Conservation (phyloP, 2,329 filamentous ascomycete species). For the Aureobasidium sp. region DNA sequence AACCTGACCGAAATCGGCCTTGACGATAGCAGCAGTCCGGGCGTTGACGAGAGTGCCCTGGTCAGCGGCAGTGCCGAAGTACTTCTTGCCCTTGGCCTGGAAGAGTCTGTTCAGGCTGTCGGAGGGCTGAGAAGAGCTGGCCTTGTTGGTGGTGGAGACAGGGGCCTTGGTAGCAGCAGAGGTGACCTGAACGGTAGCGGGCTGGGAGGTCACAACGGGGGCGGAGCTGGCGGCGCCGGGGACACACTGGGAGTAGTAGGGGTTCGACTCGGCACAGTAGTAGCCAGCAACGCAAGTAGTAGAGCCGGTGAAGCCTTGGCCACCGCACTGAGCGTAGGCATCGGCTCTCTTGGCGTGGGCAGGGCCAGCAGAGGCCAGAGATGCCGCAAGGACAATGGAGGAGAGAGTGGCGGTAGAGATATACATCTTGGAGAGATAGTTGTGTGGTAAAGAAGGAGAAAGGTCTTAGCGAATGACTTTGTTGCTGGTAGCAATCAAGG, state of each 20-base stretch:
- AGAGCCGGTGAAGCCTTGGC: slow-evolving; percentile 29
- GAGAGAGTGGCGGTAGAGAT: slow-evolving; percentile 11
- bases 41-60: slow-evolving; percentile 42
- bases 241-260: slow-evolving; percentile 31
- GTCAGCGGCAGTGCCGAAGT: slow-evolving; percentile 54
- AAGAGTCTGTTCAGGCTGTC: slow-evolving; percentile 48
- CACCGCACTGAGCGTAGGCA: slow-evolving; percentile 21
- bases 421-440: neutral
- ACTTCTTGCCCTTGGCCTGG: slow-evolving; percentile 56
- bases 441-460: neutral
- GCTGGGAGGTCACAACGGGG: neutral
- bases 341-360: neutral
- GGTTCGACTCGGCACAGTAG: slow-evolving; percentile 28
- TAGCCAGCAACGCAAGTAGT: slow-evolving; percentile 28
- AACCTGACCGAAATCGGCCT: slow-evolving; percentile 54
- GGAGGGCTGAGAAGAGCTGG: slow-evolving; percentile 11
- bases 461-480: slow-evolving; percentile 7
- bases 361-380: slow-evolving; percentile 8
- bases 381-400: slow-evolving; percentile 5
- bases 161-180: slow-evolving; percentile 6
- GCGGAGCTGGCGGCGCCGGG: neutral
- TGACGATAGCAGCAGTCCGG: slow-evolving; percentile 50
- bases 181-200: neutral
- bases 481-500: slow-evolving; percentile 6
- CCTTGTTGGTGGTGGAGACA: slow-evolving; percentile 4